A percentile compares a stretch with the other conserved stretches of the same genome.
These are phyloP conservation scores for Bipolaris gigantea DNA, from an alignment of 2,329 filamentous ascomycete species.

Conservation along the genomic window DNA sequence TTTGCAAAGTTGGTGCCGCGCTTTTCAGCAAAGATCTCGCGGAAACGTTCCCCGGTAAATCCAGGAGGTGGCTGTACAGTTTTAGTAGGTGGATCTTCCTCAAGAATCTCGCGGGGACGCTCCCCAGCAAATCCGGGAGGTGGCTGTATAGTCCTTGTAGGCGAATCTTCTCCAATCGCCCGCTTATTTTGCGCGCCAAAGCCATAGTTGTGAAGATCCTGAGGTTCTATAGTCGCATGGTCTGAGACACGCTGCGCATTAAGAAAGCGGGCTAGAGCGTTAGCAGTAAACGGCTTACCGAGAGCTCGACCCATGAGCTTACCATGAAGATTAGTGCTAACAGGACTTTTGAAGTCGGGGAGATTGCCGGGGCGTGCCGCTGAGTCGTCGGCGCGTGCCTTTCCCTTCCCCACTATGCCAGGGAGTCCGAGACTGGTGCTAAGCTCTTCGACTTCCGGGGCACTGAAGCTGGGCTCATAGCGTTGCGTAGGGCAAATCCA, in stretches of 20 bases:
- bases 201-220: background rate
- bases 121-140: slow-evolving; percentile 16
- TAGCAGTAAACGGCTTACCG: slow-evolving; percentile 25
- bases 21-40: slow-evolving; percentile 10
- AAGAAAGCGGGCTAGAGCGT: slow-evolving; percentile 22
- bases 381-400: background rate
- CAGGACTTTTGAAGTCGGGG: background rate
- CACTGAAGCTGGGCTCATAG: slow-evolving; percentile 4
- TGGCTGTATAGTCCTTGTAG: slow-evolving; percentile 10
- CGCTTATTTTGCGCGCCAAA: background rate
- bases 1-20: background rate
- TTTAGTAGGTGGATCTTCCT: background rate
- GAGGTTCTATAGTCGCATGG: background rate
- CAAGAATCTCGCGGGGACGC: slow-evolving; percentile 9
- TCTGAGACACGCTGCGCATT: slow-evolving; percentile 1
- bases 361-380: slow-evolving; percentile 4
- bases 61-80: slow-evolving; percentile 16
- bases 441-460: slow-evolving; percentile 21
- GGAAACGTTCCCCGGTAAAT: slow-evolving; percentile 7
- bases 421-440: slow-evolving; percentile 21
- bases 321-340: slow-evolving; percentile 14
- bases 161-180: background rate
- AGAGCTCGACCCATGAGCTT: slow-evolving; percentile 28
- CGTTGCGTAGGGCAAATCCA: background rate
- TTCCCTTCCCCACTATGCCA: background rate